phyloP scores from a whole-genome alignment of 148 eudicot genomes.

The Dysphania ambrosioides region DNA sequence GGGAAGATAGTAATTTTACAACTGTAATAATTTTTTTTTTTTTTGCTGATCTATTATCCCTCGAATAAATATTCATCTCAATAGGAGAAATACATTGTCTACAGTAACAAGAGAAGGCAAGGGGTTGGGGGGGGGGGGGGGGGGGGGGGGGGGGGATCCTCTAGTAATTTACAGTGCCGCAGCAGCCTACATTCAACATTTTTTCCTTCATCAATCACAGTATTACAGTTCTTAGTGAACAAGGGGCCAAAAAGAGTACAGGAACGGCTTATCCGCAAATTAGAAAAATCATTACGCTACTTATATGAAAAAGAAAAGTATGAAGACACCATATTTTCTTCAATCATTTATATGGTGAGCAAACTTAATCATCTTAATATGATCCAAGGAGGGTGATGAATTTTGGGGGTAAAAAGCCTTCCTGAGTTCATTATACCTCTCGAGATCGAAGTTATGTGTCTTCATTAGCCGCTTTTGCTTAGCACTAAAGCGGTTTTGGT shows the following conservation, averaged over 20 bases:
- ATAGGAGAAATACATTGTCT: constrained; percentile 6
- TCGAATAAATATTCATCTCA: no score
- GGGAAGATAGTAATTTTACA: no score
- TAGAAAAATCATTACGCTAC: not conserved
- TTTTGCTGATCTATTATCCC: no score
- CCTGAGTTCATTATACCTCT: constrained; percentile 55
- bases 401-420: constrained; percentile 38
- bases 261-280: constrained; percentile 16
- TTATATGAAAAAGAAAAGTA: not conserved
- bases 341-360: constrained; percentile 17
- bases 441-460: constrained; percentile 44
- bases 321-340: not conserved
- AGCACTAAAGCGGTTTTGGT: constrained; percentile 62
- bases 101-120: constrained; percentile 4
- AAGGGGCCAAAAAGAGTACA: constrained; percentile 5
- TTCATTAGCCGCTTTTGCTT: constrained; percentile 60
- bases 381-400: constrained; percentile 19
- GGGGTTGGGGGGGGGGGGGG: no score
- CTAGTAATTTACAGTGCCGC: constrained; percentile 26
- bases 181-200: constrained; percentile 19
- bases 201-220: constrained; percentile 5
- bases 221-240: constrained; percentile 7
- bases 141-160: constrained; percentile 3
- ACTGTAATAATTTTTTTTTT: no score
- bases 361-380: constrained; percentile 24